These are phyloP conservation scores for Colletotrichum limetticola DNA, from an alignment of 2,329 filamentous ascomycete species.

Conservation along the genomic window DNA sequence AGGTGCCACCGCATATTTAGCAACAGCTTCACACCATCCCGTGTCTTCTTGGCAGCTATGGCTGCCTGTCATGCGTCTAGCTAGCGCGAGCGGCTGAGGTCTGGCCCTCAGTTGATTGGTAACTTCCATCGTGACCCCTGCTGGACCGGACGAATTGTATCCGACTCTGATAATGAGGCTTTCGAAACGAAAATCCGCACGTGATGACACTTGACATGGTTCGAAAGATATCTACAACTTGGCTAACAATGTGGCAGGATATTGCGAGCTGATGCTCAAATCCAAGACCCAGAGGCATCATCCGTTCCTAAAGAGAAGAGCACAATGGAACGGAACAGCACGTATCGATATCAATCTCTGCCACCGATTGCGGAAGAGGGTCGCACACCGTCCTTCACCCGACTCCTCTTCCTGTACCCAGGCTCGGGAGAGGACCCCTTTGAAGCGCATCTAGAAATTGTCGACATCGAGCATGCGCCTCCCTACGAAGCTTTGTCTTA, in stretches of 20 bases:
- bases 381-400: constrained; percentile 29
- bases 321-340: not conserved
- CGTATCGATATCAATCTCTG: constrained; percentile 29
- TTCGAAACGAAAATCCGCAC: not conserved
- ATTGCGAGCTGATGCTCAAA: not conserved
- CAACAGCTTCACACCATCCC: not conserved
- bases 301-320: not conserved
- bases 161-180: constrained; percentile 1
- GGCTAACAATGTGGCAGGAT: not conserved
- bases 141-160: constrained; percentile 3
- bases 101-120: not conserved
- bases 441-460: constrained; percentile 20
- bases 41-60: not conserved
- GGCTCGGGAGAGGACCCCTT: constrained; percentile 32
- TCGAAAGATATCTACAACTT: not conserved
- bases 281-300: not conserved
- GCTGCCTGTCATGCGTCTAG: not conserved
- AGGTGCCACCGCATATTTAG: not conserved
- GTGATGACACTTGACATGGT: not conserved
- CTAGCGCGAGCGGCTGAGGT: constrained; percentile 26
- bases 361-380: constrained; percentile 17
- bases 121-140: constrained; percentile 7
- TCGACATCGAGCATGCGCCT: constrained; percentile 27
- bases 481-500: constrained; percentile 36
- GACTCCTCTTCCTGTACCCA: constrained; percentile 26